phyloP scores from a whole-genome alignment of 2,329 filamentous ascomycete genomes.

The Diaporthe eres region DNA sequence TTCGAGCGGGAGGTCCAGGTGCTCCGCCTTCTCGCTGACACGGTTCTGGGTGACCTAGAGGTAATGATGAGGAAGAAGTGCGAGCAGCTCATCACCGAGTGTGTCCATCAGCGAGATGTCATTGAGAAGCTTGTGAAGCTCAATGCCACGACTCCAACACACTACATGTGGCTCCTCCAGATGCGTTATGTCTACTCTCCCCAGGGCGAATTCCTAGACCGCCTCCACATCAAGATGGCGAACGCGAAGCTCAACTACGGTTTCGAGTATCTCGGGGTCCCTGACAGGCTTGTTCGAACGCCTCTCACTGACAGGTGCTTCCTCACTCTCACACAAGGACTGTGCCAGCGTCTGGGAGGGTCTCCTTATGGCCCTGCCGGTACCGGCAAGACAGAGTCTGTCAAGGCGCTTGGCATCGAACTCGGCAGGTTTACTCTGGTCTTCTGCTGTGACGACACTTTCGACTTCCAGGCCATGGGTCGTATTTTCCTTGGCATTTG shows the following conservation, averaged over 20 bases:
- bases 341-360: slow-evolving; percentile 94
- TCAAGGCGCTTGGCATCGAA: slow-evolving; percentile 97
- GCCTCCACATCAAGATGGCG: slow-evolving; percentile 94
- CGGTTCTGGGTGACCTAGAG: slow-evolving; percentile 90
- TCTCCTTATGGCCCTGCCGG: slow-evolving; percentile 98
- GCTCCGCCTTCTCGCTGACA: slow-evolving; percentile 86
- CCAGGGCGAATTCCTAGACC: slow-evolving; percentile 84
- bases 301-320: slow-evolving; percentile 98
- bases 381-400: slow-evolving; percentile 98
- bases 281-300: slow-evolving; percentile 95
- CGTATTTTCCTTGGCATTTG: slow-evolving; percentile 99
- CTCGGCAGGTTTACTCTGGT: slow-evolving; percentile 98
- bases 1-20: slow-evolving; percentile 88
- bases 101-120: slow-evolving; percentile 95
- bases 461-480: slow-evolving; percentile 99
- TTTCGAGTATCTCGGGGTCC: slow-evolving; percentile 97
- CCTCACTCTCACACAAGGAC: slow-evolving; percentile 94
- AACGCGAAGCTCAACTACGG: slow-evolving; percentile 96
- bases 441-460: slow-evolving; percentile 99
- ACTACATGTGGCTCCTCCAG: slow-evolving; percentile 94
- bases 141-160: slow-evolving; percentile 80
- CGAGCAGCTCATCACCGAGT: slow-evolving; percentile 98
- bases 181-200: slow-evolving; percentile 95
- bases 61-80: slow-evolving; percentile 94
- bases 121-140: slow-evolving; percentile 87